Evolutionary conservation across 2,329 filamentous ascomycete genomes (phyloP).

Genomic region (Penicillium sp.): DNA sequence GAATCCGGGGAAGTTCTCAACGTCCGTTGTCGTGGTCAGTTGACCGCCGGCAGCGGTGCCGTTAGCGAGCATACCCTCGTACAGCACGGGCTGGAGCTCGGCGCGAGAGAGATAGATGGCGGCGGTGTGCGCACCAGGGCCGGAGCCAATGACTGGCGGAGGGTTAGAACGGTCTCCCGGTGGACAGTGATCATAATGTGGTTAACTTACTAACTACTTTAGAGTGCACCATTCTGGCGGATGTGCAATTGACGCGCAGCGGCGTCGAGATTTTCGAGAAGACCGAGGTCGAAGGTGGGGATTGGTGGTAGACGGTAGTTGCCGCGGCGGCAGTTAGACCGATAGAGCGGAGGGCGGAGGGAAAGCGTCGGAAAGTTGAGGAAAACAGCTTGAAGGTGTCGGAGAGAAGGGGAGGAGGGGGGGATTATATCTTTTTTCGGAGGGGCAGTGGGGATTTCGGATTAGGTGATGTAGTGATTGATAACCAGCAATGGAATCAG

Average conservation of each 20-base stretch:
- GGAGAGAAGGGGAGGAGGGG: conserved; percentile 12
- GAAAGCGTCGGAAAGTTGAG: conserved; percentile 71
- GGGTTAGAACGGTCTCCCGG: conserved; percentile 14
- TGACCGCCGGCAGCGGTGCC: conserved; percentile 95
- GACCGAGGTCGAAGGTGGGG: conserved; percentile 42
- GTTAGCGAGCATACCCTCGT: conserved; percentile 97
- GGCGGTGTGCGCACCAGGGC: conserved; percentile 95
- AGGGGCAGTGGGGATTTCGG: conserved; percentile 18
- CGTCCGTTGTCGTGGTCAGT: conserved; percentile 95
- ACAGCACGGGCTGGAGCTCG: conserved; percentile 91
- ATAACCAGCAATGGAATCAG: conserved; percentile 18
- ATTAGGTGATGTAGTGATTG: conserved; percentile 18
- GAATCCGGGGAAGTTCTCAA: conserved; percentile 98
- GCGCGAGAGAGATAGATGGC: conserved; percentile 95
- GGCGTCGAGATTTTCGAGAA: conserved; percentile 40
- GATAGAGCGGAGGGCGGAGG: conserved; percentile 65
- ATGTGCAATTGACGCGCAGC: conserved; percentile 43
- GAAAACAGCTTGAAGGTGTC: conserved; percentile 86
- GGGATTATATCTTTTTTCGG: conserved; percentile 12
- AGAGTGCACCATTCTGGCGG: conserved; percentile 75
- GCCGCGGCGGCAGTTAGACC: conserved; percentile 73
- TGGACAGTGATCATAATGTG: background rate
- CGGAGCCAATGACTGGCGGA: conserved; percentile 75
- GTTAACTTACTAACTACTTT: conserved; percentile 78
- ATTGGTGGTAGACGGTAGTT: conserved; percentile 66